A percentile compares a stretch with the other conserved stretches of the same genome.
phyloP scores from a whole-genome alignment of 108 stramenopile species.

The Halocafeteria seosinensis region DNA sequence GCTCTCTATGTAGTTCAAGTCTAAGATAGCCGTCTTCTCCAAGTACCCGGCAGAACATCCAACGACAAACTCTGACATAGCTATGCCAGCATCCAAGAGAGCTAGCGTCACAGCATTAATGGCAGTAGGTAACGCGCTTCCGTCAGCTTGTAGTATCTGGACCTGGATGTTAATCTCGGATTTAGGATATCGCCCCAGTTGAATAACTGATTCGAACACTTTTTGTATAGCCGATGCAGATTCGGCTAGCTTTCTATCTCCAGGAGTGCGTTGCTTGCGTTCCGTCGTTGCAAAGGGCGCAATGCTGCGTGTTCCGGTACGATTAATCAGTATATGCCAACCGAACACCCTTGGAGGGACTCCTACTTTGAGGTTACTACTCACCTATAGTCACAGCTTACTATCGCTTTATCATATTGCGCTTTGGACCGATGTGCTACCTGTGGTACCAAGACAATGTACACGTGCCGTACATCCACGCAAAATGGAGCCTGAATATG shows the following conservation, averaged over 20 bases:
- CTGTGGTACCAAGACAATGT: too few relatives aligned
- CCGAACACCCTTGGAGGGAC: too few relatives aligned
- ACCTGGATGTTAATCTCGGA: conserved; percentile 16
- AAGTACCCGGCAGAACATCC: conserved; percentile 22
- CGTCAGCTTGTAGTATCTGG: conserved; percentile 21
- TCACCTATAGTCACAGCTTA: neutral
- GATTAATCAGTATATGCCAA: too few relatives aligned
- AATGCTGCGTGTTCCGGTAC: too few relatives aligned
- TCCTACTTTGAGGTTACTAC: too few relatives aligned
- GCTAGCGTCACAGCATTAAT: conserved; percentile 34
- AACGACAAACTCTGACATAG: conserved; percentile 26
- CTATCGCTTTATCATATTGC: neutral
- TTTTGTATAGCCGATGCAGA: neutral
- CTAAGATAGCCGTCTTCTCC: conserved; percentile 5
- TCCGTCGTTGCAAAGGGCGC: neutral
- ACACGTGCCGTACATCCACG: too few relatives aligned
- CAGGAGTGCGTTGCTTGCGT: neutral
- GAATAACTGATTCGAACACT: neutral
- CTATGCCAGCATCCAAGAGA: conserved; percentile 31
- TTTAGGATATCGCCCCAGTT: conserved; percentile 1
- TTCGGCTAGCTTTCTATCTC: neutral
- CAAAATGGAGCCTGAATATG: too few relatives aligned
- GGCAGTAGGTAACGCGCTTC: conserved; percentile 12
- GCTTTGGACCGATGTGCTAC: neutral
- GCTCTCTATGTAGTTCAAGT: conserved; percentile 4